Evolutionary conservation across 2,329 filamentous ascomycete species (phyloP).

Genomic region (Colletotrichum sp.): DNA sequence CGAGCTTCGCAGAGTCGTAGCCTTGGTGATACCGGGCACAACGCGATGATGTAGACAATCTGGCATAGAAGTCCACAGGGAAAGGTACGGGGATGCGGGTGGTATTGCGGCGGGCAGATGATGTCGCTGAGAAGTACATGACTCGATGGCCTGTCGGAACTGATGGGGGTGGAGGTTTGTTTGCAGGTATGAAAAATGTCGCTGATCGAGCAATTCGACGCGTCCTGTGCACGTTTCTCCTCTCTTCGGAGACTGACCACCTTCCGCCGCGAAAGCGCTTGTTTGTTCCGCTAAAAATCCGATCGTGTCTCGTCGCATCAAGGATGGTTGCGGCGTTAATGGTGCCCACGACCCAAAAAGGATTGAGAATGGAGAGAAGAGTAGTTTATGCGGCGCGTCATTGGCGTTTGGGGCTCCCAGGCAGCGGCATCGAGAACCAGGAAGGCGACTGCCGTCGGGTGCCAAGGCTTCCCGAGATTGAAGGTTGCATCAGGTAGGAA

Average conservation of each 20-base stretch:
- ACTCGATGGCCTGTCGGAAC: not conserved
- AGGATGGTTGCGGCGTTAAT: not conserved
- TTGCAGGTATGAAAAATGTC: no score
- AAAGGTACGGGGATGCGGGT: not conserved
- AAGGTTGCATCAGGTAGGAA: not conserved
- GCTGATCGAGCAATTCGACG: no score
- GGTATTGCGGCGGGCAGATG: not conserved
- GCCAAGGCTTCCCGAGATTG: no score
- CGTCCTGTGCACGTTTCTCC: no score
- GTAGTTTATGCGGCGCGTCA: not conserved
- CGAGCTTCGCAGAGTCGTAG: no score
- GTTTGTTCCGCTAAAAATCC: not conserved
- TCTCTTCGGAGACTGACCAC: no score
- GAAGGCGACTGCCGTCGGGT: not conserved
- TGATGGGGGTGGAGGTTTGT: not conserved
- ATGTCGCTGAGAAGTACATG: not conserved
- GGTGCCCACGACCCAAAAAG: no score
- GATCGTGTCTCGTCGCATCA: not conserved
- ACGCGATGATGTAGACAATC: not conserved
- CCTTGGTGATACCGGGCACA: not conserved
- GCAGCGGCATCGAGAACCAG: not conserved
- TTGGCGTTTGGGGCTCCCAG: not conserved
- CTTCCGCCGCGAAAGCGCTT: not conserved
- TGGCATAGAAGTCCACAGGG: not conserved
- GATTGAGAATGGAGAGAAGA: not conserved